Conservation (phyloP, 352 stramenopile genomes). For the Pythium monospermum region DNA sequence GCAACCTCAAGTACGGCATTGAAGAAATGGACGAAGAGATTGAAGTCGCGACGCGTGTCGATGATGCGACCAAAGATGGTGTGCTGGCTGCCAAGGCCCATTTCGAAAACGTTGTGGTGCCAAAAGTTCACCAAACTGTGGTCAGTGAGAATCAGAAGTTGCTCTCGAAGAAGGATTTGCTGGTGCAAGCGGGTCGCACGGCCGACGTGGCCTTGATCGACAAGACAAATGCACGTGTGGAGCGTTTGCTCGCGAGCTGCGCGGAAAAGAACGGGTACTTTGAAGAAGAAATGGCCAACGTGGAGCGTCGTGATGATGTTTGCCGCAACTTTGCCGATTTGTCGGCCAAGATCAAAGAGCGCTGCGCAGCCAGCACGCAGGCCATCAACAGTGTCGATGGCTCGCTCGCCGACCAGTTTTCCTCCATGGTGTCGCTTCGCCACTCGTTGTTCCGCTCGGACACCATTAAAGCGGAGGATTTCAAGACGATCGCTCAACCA, state of each 20-base stretch:
- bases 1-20: slow-evolving; percentile 86
- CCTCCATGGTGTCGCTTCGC: slow-evolving; percentile 69
- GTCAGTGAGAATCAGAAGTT: slow-evolving; percentile 81
- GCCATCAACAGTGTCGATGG: slow-evolving; percentile 76
- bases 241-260: slow-evolving; percentile 61
- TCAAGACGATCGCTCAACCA: slow-evolving; percentile 11
- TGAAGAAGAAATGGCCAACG: slow-evolving; percentile 63
- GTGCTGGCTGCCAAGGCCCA: slow-evolving; percentile 62
- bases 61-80: slow-evolving; percentile 63
- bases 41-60: slow-evolving; percentile 62
- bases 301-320: slow-evolving; percentile 71
- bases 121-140: slow-evolving; percentile 64
- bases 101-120: slow-evolving; percentile 64
- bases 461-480: slow-evolving; percentile 10
- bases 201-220: slow-evolving; percentile 70
- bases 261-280: slow-evolving; percentile 74
- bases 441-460: slow-evolving; percentile 68
- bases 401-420: slow-evolving; percentile 70
- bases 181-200: slow-evolving; percentile 50
- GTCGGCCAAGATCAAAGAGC: slow-evolving; percentile 72
- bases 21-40: slow-evolving; percentile 88
- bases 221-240: slow-evolving; percentile 60
- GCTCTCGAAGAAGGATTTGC: slow-evolving; percentile 66
- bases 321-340: slow-evolving; percentile 74
- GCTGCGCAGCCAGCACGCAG: slow-evolving; percentile 63